Evolutionary conservation across 805 yeast genomes (phyloP), one percentile per base, ranked within the genome.

Genomic region (Soucietia sequanensis): DNA sequence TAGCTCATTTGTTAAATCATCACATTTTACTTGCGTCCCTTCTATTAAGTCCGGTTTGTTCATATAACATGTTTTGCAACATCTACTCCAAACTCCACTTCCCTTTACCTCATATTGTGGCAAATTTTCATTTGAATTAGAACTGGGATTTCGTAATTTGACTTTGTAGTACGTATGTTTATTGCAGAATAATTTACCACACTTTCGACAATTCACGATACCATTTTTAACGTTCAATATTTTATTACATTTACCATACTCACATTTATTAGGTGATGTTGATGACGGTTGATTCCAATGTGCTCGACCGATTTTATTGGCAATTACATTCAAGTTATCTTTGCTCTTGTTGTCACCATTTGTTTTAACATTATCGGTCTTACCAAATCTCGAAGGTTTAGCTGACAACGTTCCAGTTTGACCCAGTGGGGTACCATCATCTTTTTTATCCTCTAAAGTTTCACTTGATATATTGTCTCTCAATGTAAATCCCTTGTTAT

Each of bases 121-220:
- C 0, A 41, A 35, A 0, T 75, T 63, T 38, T 72, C 76, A n/a
- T n/a, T n/a, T n/a, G n/a, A n/a, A n/a, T n/a, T n/a, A n/a, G n/a
- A n/a, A n/a, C n/a, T n/a, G 41, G 75, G 74, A n/a, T 56, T 47
- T 40, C 73, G 58, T 12, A 88, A 59, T 47, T 70, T 75, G 29
- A 78, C 68, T 34, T 70, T 65, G 46, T 68, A 79, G 33, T 62
- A 53, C 3, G 88, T 67, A 58, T 89, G 95, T 19, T 54, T 57
- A 39, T 72, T 72, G 54, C 96, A 88, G 51, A 60, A 86, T 12
- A 88, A 54, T 17, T 65, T 50, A 0, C 96, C 96, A 60, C 96
- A 89, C 44, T 74, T 75, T 16, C 91, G 62, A 57, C 96, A 86
- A 53, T 87, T 82, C 5, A 77, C 76, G 2, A 71, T 57, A 0